Evolutionary conservation across 805 yeast species (phyloP).

Genomic region (Candida broadrunensis): DNA sequence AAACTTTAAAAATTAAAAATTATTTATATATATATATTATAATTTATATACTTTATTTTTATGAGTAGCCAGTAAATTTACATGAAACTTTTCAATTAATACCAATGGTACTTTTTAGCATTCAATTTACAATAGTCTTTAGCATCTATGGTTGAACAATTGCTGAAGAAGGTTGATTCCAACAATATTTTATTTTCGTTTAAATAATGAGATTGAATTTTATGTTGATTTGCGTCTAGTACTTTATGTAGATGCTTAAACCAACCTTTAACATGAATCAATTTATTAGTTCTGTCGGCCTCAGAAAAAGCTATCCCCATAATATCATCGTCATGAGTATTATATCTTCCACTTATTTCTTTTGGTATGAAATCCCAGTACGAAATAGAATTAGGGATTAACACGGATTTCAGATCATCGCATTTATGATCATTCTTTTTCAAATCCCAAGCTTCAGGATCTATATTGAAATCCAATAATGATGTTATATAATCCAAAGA

Average conservation of each 20-base stretch:
- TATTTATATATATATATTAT: too few relatives aligned
- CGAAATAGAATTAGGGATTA: conserved; percentile 35
- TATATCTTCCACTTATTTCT: not conserved
- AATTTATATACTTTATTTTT: too few relatives aligned
- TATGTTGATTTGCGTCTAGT: conserved; percentile 2
- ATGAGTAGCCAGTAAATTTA: too few relatives aligned
- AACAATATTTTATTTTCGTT: conserved; percentile 7
- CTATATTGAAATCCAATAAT: conserved; percentile 24
- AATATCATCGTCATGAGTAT: conserved; percentile 14
- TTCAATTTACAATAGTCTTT: conserved; percentile 8
- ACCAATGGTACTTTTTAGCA: conserved; percentile 2
- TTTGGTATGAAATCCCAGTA: conserved; percentile 17
- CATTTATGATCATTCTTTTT: conserved; percentile 18
- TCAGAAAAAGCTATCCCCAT: conserved; percentile 27
- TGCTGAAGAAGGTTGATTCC: conserved; percentile 8
- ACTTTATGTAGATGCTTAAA: conserved; percentile 10
- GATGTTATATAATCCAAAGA: conserved; percentile 29
- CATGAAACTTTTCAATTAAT: too few relatives aligned
- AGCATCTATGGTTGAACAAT: not conserved
- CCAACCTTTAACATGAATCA: conserved; percentile 23
- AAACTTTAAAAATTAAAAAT: too few relatives aligned
- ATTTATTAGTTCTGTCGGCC: conserved; percentile 25
- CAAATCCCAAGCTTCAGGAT: conserved; percentile 16
- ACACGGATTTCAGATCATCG: conserved; percentile 21
- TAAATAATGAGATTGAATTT: conserved; percentile 1